phyloP scores from a whole-genome alignment of 345 rosid genomes.

The Mangifera indica region DNA sequence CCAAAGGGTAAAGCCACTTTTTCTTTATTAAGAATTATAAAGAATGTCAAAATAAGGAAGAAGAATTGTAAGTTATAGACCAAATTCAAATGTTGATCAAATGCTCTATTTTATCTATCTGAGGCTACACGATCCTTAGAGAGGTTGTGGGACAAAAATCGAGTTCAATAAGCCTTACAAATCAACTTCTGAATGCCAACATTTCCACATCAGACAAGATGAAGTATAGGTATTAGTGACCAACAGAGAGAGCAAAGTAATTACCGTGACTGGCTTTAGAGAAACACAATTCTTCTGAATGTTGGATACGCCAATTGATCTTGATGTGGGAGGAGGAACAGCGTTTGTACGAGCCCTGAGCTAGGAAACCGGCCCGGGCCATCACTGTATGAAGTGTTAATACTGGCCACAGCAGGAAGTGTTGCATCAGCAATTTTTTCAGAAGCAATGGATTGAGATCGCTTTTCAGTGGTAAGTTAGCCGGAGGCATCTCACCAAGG shows the following conservation, averaged over 20 bases:
- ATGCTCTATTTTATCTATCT: background rate
- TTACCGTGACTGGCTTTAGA: constrained; percentile 31
- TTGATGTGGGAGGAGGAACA: constrained; percentile 18
- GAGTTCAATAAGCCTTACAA: background rate
- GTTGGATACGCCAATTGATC: constrained; percentile 27
- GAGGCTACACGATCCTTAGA: too few relatives aligned
- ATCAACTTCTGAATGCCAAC: too few relatives aligned
- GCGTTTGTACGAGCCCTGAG: too few relatives aligned
- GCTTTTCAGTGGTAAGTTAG: constrained; percentile 30
- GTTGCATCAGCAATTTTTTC: constrained; percentile 73
- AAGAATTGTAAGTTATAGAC: too few relatives aligned
- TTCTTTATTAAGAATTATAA: too few relatives aligned
- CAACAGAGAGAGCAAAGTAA: constrained; percentile 26
- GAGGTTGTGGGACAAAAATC: background rate
- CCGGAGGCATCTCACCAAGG: constrained; percentile 16
- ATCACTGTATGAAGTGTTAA: constrained; percentile 4
- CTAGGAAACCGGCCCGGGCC: constrained; percentile 16
- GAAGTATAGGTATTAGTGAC: background rate
- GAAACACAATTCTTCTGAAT: constrained; percentile 33
- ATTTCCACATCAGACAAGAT: background rate
- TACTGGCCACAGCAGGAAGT: constrained; percentile 53
- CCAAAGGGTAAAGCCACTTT: too few relatives aligned
- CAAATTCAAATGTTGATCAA: background rate
- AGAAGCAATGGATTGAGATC: constrained; percentile 55
- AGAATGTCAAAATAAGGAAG: too few relatives aligned